phyloP scores from a whole-genome alignment of 2,329 filamentous ascomycete genomes.

The Botrytis porri region DNA sequence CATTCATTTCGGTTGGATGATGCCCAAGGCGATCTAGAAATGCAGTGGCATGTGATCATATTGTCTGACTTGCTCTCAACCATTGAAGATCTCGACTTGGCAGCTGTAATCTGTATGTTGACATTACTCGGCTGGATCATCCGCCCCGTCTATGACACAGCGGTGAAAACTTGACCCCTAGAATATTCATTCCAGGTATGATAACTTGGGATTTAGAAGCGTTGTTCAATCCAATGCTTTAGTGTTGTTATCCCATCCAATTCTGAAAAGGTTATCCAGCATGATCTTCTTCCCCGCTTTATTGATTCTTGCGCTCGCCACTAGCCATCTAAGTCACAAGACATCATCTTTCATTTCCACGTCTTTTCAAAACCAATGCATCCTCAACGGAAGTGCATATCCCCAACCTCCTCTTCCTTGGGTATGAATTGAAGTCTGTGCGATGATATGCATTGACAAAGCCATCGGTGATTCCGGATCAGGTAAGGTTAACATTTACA shows the following conservation, averaged over 20 bases:
- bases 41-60: background rate
- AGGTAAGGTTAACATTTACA: background rate
- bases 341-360: background rate
- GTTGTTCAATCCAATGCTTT: background rate
- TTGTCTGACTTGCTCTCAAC: background rate
- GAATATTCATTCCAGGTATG: background rate
- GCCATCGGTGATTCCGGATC: background rate
- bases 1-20: no score
- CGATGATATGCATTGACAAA: background rate
- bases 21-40: background rate
- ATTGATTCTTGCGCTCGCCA: background rate
- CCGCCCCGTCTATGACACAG: background rate
- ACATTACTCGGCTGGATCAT: no score
- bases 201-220: background rate
- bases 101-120: background rate
- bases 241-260: background rate
- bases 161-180: background rate
- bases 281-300: background rate
- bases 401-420: background rate
- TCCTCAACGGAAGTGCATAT: background rate
- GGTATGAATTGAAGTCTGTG: slow-evolving; percentile 5
- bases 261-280: background rate
- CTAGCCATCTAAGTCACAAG: background rate
- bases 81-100: background rate
- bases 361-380: background rate